Evolutionary conservation across 1,284 basidiomycete genomes (phyloP).

Genomic region (Fomitiporia mediterranea): DNA sequence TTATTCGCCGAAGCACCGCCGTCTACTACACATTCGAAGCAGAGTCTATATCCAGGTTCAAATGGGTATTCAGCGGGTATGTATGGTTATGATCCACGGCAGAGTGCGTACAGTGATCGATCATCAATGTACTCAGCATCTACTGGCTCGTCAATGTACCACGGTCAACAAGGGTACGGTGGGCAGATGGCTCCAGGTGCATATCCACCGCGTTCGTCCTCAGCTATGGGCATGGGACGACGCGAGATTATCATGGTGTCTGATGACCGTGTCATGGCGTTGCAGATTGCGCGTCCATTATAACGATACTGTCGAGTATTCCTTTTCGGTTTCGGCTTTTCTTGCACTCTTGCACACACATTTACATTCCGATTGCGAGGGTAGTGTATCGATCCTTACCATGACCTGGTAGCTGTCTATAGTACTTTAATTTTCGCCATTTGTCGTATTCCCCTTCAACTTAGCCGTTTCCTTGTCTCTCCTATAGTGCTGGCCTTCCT

Average conservation of each 20-base stretch:
- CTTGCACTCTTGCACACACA: neutral
- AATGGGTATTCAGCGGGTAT: conserved; percentile 29
- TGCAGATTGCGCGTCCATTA: conserved; percentile 42
- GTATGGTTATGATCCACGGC: conserved; percentile 26
- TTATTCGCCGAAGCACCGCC: conserved; percentile 94
- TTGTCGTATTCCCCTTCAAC: neutral
- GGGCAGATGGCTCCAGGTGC: conserved; percentile 37
- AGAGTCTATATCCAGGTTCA: conserved; percentile 24
- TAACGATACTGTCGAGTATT: neutral
- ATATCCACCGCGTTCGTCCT: conserved; percentile 31
- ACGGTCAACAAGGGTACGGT: conserved; percentile 40
- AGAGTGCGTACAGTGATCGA: conserved; percentile 15
- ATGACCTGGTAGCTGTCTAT: conserved; percentile 3
- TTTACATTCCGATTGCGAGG: conserved; percentile 1
- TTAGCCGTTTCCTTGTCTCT: neutral
- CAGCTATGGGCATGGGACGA: conserved; percentile 38
- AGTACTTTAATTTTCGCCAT: neutral
- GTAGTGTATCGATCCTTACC: neutral
- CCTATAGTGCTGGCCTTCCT: neutral
- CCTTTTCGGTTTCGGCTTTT: neutral
- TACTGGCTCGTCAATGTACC: conserved; percentile 3
- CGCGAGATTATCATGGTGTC: conserved; percentile 80
- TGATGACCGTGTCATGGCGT: conserved; percentile 70
- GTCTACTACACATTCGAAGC: conserved; percentile 56
- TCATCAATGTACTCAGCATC: conserved; percentile 16